Conservation (phyloP, 148 eudicot genomes). For the Rhododendron griersonianum region DNA sequence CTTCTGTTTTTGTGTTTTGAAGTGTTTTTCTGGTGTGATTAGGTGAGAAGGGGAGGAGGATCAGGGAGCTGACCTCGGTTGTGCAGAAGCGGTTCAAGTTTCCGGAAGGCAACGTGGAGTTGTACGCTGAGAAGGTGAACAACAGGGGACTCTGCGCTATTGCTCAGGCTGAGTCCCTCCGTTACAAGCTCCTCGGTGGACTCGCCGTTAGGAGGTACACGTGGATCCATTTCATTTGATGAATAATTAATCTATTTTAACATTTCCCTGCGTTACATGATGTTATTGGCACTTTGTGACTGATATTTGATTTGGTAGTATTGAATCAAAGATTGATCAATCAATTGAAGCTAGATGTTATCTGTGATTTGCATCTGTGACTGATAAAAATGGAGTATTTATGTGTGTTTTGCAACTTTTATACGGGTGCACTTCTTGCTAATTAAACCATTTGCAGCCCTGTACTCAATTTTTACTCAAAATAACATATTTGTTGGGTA, state of each 20-base stretch:
- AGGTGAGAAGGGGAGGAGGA: slow-evolving; percentile 69
- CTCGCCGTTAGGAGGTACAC: slow-evolving; percentile 55
- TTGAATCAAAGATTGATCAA: neutral
- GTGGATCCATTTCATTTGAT: neutral
- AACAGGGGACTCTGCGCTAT: slow-evolving; percentile 63
- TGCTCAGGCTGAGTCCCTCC: slow-evolving; percentile 64
- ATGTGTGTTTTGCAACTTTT: neutral
- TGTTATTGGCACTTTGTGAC: neutral
- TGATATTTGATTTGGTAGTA: neutral
- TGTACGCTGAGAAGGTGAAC: slow-evolving; percentile 60
- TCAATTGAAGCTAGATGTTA: neutral
- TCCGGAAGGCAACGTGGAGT: slow-evolving; percentile 50
- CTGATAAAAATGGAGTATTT: neutral
- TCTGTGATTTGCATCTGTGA: neutral
- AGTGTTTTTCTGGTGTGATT: neutral
- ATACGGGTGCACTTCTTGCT: neutral
- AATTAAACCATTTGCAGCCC: neutral
- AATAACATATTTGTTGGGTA: neutral
- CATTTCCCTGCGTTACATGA: neutral
- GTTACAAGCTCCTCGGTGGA: slow-evolving; percentile 67
- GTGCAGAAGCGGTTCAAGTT: slow-evolving; percentile 59
- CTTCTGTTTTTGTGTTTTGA: neutral
- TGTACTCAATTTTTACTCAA: neutral
- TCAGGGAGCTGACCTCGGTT: slow-evolving; percentile 50
- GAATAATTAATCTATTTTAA: neutral